These are phyloP conservation scores for Boehmeria nivea DNA, from an alignment of 306 rosid species.

Conservation along the genomic window DNA sequence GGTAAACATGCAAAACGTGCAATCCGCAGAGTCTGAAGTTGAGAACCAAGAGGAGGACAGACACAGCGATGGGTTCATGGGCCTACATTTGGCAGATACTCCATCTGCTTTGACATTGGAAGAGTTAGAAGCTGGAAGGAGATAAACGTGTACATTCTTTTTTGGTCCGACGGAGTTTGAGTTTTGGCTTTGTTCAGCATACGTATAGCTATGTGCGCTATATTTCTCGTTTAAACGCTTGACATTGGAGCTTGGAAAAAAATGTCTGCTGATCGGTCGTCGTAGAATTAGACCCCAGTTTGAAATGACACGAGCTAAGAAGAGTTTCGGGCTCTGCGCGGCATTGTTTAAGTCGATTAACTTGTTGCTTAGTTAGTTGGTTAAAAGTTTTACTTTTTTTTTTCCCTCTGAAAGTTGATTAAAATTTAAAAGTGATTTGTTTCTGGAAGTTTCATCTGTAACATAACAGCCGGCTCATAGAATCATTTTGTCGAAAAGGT, in stretches of 20 bases:
- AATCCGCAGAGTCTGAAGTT: constrained; percentile 21
- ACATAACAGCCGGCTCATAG: no score
- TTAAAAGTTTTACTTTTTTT: no score
- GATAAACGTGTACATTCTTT: no score
- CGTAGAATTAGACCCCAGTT: no score
- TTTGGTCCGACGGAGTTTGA: background rate
- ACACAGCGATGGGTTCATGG: constrained; percentile 40
- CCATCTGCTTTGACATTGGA: constrained; percentile 27
- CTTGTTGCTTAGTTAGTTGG: no score
- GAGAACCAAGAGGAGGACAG: constrained; percentile 32
- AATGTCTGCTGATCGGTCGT: background rate
- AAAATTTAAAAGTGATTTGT: no score
- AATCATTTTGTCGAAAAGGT: no score
- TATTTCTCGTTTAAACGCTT: background rate
- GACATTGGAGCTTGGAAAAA: background rate
- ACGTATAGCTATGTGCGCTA: background rate
- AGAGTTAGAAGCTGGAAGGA: constrained; percentile 58
- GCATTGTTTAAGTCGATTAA: no score
- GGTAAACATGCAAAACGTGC: constrained; percentile 22
- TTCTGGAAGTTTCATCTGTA: no score
- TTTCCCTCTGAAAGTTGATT: no score
- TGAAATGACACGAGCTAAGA: no score
- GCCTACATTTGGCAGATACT: constrained; percentile 31
- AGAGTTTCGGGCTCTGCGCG: no score
- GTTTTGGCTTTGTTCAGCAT: background rate